Percentiles rank a stretch among this genome's conserved stretches.
phyloP scores from a whole-genome alignment of 2,329 filamentous ascomycete genomes.

The Xylaria sp. region DNA sequence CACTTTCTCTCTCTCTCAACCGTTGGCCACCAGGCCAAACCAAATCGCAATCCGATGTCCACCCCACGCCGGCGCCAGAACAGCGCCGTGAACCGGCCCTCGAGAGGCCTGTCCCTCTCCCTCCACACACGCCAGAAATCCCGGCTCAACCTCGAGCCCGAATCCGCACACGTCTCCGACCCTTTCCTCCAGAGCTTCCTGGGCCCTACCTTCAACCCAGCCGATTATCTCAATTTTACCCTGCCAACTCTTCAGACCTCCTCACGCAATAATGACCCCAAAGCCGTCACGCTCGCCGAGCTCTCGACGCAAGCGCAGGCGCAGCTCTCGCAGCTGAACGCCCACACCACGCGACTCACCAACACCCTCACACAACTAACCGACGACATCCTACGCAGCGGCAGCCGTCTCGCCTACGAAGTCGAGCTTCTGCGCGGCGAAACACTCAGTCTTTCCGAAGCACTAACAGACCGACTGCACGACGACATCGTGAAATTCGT shows the following conservation, averaged over 20 bases:
- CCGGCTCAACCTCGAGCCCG: conserved; percentile 40
- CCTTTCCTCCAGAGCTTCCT: conserved; percentile 71
- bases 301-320: conserved; percentile 76
- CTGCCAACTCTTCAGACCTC: conserved; percentile 60
- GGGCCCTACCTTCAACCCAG: conserved; percentile 70
- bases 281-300: conserved; percentile 60
- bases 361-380: conserved; percentile 80
- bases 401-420: conserved; percentile 84
- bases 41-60: conserved; percentile 23
- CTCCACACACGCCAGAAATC: conserved; percentile 39
- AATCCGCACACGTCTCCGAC: conserved; percentile 63
- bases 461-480: conserved; percentile 65
- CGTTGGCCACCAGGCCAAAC: neutral
- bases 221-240: conserved; percentile 75
- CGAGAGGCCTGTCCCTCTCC: conserved; percentile 36
- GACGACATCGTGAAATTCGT: conserved; percentile 70
- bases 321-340: conserved; percentile 80
- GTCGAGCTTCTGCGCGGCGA: conserved; percentile 91
- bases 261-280: conserved; percentile 21
- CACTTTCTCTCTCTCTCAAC: neutral
- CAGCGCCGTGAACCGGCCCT: conserved; percentile 33
- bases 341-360: conserved; percentile 78
- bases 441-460: conserved; percentile 72
- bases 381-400: conserved; percentile 88
- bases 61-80: conserved; percentile 42